Evolutionary conservation across 2,329 filamentous ascomycete genomes (phyloP).

Genomic region (Colletotrichum noveboracense): DNA sequence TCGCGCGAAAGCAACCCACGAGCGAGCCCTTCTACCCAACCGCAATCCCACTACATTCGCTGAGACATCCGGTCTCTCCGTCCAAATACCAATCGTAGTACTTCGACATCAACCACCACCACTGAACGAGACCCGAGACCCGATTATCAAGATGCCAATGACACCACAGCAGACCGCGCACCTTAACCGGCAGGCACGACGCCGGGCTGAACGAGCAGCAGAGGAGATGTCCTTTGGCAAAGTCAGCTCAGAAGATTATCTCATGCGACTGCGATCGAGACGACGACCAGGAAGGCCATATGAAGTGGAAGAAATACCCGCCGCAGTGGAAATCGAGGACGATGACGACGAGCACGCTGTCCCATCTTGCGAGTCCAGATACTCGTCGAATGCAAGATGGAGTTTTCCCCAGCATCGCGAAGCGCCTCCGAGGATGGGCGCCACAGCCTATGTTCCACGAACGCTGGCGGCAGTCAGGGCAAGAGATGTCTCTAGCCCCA

Average conservation of each 20-base stretch:
- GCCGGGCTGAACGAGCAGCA: constrained; percentile 14
- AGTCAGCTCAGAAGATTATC: constrained; percentile 13
- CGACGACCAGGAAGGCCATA: constrained; percentile 1
- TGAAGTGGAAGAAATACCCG: not conserved
- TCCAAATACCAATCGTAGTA: not conserved
- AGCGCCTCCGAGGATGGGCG: not conserved
- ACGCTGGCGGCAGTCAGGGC: not conserved
- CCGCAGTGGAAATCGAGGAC: constrained; percentile 9
- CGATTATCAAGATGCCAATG: not conserved
- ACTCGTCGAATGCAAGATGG: not conserved
- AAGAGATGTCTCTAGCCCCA: not conserved
- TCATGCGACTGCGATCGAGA: constrained; percentile 2
- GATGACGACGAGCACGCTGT: not conserved
- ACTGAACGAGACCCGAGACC: not conserved
- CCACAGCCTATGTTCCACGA: not conserved
- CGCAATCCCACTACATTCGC: not conserved
- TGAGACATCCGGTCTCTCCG: not conserved
- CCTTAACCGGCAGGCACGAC: constrained; percentile 10
- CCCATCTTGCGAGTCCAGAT: not conserved
- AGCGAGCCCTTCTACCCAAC: not conserved
- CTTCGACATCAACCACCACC: not conserved
- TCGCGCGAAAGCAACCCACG: not conserved
- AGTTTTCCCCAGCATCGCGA: not conserved
- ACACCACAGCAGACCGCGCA: not conserved
- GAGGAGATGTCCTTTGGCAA: constrained; percentile 10